Evolutionary conservation across 768 basidiomycete species (phyloP), one percentile per base, ranked within the genome.

Genomic region (Naganishia kalamii): DNA sequence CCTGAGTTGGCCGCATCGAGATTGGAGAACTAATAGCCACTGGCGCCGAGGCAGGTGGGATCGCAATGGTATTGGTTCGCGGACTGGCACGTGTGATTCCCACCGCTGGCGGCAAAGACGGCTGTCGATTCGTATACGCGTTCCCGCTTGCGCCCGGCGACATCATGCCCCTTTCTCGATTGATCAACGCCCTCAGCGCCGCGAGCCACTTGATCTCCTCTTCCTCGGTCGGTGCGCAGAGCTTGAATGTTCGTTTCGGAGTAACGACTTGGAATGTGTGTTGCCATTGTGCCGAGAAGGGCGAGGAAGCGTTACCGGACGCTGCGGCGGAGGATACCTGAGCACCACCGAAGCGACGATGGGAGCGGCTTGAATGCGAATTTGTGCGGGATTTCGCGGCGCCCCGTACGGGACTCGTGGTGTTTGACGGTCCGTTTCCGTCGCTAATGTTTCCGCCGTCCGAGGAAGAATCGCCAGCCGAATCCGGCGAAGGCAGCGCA

Each of bases 131-230:
- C 4, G 4, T 10, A 37, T 62, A 30, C 7, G 25, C 3, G 30
- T 48, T 25, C 49, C 64, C 30, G n/a, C 61, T 50, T 15, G 41
- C 59, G 51, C 35, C 52, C 27, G 44, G 41, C 30, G 49, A 35
- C 62, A 41, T 66, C 30, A 46, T 11, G 19, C 67, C 70, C 44
- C 75, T 69, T 21, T 88, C 88, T 46, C 75, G 67, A 52, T 74
- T 74, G 68, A 98, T 88, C 74, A 99, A 82, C 66, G 92, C 92
- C 57, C 92, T 87, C 41, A 98, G 85, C 11, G 94, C 92, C 57
- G 92, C 92, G 50, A 99, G 81, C 96, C 96, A 99, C 78, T 88
- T 90, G 77, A 98, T 93, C 80, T 98, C 96, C 71, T 98, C 94
- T 71, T 97, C 96, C 77, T 99, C 96, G 65, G 84, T 87, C 17